phyloP scores from a whole-genome alignment of 345 rosid species.

The Linum tenue region DNA sequence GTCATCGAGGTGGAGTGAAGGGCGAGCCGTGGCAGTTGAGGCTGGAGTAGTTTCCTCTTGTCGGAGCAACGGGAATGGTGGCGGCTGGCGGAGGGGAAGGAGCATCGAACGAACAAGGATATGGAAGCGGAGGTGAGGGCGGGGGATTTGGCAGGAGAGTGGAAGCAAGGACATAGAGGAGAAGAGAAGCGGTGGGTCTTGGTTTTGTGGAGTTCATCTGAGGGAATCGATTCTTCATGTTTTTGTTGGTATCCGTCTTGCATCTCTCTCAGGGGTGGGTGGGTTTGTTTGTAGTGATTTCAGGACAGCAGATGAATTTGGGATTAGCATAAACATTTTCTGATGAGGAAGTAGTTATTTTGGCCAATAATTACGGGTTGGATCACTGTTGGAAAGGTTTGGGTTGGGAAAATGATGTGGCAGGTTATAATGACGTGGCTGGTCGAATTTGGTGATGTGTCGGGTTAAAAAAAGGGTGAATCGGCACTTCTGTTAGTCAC shows the following conservation, averaged over 20 bases:
- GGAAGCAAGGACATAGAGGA: conserved; percentile 7
- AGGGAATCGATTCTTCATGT: conserved; percentile 9
- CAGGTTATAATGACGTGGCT: too few relatives aligned
- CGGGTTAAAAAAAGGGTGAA: too few relatives aligned
- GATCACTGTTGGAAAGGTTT: too few relatives aligned
- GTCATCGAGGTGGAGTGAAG: conserved; percentile 1
- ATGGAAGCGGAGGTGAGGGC: conserved; percentile 11
- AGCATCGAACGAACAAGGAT: conserved; percentile 19
- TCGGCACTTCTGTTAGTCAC: too few relatives aligned
- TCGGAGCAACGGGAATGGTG: conserved; percentile 19
- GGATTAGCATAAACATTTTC: too few relatives aligned
- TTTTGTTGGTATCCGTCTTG: neutral
- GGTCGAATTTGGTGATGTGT: too few relatives aligned
- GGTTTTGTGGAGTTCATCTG: conserved; percentile 9
- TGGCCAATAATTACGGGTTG: too few relatives aligned
- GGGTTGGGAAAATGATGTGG: too few relatives aligned
- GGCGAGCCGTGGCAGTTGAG: neutral
- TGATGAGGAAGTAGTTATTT: too few relatives aligned
- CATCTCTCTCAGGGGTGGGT: too few relatives aligned
- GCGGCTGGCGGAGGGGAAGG: conserved; percentile 31
- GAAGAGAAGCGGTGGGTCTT: conserved; percentile 17
- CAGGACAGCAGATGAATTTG: too few relatives aligned
- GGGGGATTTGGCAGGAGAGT: conserved; percentile 11
- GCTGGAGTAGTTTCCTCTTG: neutral
- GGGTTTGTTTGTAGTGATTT: too few relatives aligned